Conservation (phyloP, 495 filamentous ascomycete species). For the Annulohypoxylon maeteangense region DNA sequence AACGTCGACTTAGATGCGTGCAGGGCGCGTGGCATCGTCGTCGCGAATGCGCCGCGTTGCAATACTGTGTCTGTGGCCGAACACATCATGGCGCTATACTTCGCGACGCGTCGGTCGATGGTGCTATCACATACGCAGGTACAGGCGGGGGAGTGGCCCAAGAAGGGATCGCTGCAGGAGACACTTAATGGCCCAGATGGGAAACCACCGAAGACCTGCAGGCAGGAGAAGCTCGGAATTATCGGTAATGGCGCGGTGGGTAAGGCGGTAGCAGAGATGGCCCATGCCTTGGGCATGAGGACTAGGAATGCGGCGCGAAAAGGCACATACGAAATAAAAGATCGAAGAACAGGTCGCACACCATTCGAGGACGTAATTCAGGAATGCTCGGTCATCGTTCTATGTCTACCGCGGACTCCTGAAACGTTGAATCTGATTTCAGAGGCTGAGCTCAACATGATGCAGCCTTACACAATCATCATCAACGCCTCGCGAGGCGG, state of each 20-base stretch:
- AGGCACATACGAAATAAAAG: too few relatives aligned
- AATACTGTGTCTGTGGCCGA: slow-evolving; percentile 65
- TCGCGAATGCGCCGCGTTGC: slow-evolving; percentile 60
- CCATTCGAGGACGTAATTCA: slow-evolving; percentile 60
- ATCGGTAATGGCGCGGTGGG: slow-evolving; percentile 66
- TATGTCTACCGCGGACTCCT: slow-evolving; percentile 57
- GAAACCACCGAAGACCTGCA: slow-evolving; percentile 52
- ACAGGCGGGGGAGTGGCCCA: slow-evolving; percentile 49
- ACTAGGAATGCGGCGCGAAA: slow-evolving; percentile 65
- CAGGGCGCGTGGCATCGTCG: slow-evolving; percentile 54
- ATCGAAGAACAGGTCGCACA: slow-evolving; percentile 51
- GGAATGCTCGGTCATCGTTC: slow-evolving; percentile 59
- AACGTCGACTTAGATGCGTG: slow-evolving; percentile 61
- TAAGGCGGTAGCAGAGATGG: slow-evolving; percentile 48
- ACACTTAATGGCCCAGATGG: slow-evolving; percentile 49
- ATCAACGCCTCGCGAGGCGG: slow-evolving; percentile 69
- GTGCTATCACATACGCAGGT: slow-evolving; percentile 49
- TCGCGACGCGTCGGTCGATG: slow-evolving; percentile 61
- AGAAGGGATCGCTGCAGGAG: slow-evolving; percentile 44
- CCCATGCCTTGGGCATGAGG: slow-evolving; percentile 60
- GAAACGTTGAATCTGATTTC: slow-evolving; percentile 61
- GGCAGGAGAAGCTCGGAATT: slow-evolving; percentile 59
- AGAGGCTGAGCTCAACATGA: slow-evolving; percentile 57
- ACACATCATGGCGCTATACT: slow-evolving; percentile 65
- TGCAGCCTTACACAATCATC: slow-evolving; percentile 60